Conservation (phyloP, 192 early-diverging fungal species). For the Glomus cerebriforme region DNA sequence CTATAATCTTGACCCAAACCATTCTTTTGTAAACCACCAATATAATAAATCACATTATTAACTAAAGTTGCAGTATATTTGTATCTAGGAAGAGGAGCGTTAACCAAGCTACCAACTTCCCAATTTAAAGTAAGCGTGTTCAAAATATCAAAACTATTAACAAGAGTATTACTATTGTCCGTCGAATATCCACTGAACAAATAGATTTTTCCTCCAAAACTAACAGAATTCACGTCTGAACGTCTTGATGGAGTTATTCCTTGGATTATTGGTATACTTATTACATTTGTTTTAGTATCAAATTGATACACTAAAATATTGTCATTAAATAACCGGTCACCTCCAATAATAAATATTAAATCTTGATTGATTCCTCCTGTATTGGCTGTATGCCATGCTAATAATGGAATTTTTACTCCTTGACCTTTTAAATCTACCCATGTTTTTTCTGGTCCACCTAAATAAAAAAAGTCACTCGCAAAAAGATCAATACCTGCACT, state of each 20-base stretch:
- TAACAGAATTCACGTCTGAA: neutral
- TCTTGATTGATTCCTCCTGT: no score
- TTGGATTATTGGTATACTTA: neutral
- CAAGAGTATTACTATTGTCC: neutral
- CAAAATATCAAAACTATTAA: neutral
- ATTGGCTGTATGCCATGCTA: no score
- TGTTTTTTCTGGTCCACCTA: neutral
- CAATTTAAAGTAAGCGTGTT: neutral
- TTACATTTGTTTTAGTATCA: neutral
- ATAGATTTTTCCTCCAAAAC: neutral
- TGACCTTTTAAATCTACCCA: no score
- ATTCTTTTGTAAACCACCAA: neutral
- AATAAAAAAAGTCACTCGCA: neutral
- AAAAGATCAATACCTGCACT: no score
- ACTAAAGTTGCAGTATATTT: neutral
- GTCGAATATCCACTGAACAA: neutral
- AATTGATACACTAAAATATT: neutral
- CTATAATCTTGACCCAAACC: neutral
- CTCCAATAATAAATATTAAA: no score
- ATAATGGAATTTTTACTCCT: no score
- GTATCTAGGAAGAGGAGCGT: neutral
- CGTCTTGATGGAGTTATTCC: neutral
- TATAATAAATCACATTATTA: neutral
- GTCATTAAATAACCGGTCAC: no score
- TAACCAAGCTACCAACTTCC: neutral